These are phyloP conservation scores for Dipodascus albidus DNA, from an alignment of 805 yeast species.

Conservation along the genomic window DNA sequence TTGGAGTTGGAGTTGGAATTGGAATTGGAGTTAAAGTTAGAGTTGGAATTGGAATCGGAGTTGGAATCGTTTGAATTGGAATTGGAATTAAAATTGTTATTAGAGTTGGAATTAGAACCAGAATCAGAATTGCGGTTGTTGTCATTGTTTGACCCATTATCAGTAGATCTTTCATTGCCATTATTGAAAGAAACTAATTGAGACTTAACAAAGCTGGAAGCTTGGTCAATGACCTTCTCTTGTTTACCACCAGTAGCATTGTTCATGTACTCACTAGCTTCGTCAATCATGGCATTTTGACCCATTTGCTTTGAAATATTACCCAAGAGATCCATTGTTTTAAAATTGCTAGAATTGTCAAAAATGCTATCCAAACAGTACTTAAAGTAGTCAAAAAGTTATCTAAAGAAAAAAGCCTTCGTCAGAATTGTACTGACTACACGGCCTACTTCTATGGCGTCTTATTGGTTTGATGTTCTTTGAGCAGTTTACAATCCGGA, in stretches of 20 bases:
- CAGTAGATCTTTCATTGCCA: no score
- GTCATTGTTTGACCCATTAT: no score
- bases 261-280: not conserved
- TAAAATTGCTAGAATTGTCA: no score
- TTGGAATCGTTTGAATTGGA: constrained; percentile 7
- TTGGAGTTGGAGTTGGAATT: constrained; percentile 3
- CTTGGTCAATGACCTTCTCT: not conserved
- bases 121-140: constrained; percentile 4
- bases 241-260: not conserved
- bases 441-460: not conserved
- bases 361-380: no score
- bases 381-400: no score
- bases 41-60: constrained; percentile 6
- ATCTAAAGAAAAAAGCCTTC: no score
- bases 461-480: not conserved
- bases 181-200: not conserved
- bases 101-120: constrained; percentile 8
- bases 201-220: not conserved
- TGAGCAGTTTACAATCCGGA: not conserved
- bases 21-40: constrained; percentile 1
- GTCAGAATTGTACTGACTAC: not conserved
- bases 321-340: not conserved
- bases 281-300: not conserved
- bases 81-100: constrained; percentile 5
- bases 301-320: not conserved